Evolutionary conservation across 208 protist genomes (phyloP).

Genomic region (Strigomonas galati): DNA sequence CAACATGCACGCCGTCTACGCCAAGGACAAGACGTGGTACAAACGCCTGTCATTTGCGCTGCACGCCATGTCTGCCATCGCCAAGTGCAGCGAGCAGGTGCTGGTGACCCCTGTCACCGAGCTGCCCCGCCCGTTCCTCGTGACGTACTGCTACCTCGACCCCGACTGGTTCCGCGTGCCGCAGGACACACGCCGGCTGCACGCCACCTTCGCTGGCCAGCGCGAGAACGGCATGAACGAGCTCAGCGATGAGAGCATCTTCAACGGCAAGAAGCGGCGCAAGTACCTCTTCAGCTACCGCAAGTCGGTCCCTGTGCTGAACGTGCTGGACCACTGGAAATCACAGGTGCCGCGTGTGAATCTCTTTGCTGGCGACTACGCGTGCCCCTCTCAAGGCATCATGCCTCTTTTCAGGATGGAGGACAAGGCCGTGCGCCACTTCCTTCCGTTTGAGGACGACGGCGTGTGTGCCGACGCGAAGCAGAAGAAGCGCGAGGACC

Average conservation of each 20-base stretch:
- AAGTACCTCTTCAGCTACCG: conserved; percentile 17
- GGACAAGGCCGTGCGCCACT: background rate
- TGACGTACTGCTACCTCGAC: background rate
- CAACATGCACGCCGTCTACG: background rate
- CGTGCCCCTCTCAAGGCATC: conserved; percentile 22
- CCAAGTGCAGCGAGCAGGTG: too few species aligned
- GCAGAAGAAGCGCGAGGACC: too few species aligned
- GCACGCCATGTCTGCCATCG: too few species aligned
- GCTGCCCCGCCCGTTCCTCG: background rate
- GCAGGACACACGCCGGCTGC: background rate
- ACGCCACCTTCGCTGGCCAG: conserved; percentile 5
- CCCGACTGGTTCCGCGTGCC: background rate
- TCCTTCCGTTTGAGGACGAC: background rate
- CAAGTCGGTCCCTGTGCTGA: conserved; percentile 1
- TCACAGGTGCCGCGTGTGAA: conserved; percentile 18
- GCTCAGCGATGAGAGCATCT: conserved; percentile 9
- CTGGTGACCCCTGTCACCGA: background rate
- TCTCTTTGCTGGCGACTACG: conserved; percentile 33
- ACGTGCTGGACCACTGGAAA: conserved; percentile 6
- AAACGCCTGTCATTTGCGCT: background rate
- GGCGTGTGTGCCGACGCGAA: background rate
- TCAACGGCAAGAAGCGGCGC: conserved; percentile 13
- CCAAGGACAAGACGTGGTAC: conserved; percentile 2
- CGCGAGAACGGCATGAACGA: background rate
- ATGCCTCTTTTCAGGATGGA: conserved; percentile 23